Conservation (phyloP, 495 filamentous ascomycete genomes). For the Penicillium paxilli region DNA sequence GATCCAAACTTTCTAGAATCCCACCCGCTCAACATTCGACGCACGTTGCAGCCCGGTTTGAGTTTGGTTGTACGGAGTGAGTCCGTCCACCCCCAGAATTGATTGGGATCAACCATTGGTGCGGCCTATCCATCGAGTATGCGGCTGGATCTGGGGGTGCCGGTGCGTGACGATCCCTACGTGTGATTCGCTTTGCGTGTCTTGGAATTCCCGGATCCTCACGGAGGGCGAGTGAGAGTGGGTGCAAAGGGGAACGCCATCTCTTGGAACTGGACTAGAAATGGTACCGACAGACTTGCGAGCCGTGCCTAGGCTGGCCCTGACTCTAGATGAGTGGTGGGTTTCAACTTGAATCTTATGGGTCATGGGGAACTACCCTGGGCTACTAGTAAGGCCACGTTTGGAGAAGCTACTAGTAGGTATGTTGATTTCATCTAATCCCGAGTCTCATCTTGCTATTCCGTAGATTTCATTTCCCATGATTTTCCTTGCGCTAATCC, state of each 20-base stretch:
- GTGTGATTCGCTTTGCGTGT: not conserved
- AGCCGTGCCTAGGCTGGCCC: not conserved
- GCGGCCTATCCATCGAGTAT: constrained; percentile 15
- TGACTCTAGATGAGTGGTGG: not conserved
- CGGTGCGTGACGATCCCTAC: constrained; percentile 15
- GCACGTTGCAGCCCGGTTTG: constrained; percentile 29
- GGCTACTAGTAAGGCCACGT: no score
- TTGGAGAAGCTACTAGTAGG: no score
- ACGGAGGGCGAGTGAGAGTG: constrained; percentile 5
- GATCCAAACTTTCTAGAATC: constrained; percentile 24
- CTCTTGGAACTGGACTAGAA: not conserved
- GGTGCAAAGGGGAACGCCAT: not conserved
- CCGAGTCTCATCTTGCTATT: no score
- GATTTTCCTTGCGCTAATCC: constrained; percentile 3
- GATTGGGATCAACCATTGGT: constrained; percentile 9
- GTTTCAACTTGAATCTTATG: not conserved
- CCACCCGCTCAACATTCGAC: constrained; percentile 10
- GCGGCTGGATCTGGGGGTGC: constrained; percentile 20
- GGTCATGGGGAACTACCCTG: not conserved
- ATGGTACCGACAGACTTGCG: not conserved
- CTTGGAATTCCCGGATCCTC: constrained; percentile 5
- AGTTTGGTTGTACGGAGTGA: constrained; percentile 26
- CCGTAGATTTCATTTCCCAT: no score
- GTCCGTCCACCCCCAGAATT: constrained; percentile 4
- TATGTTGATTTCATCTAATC: not conserved